A percentile compares a stretch with the other conserved stretches of the same genome.
phyloP scores from a whole-genome alignment of 225 moss, liverwort and hornwort genomes.

The Sphagnum contortum region DNA sequence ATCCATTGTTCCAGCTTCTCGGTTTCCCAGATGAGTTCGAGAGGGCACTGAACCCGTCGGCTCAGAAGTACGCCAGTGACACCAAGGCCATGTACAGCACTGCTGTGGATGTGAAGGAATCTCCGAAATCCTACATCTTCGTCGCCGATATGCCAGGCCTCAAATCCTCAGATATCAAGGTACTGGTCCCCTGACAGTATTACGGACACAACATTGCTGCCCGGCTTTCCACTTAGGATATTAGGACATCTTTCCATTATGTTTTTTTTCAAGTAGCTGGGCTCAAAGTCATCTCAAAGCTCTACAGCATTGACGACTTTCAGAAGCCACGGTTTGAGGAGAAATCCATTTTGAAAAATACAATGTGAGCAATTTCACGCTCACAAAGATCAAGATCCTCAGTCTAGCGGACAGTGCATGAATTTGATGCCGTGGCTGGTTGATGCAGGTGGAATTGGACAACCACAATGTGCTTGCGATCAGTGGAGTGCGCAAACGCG shows the following conservation, averaged over 20 bases:
- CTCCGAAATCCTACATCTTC: constrained; percentile 18
- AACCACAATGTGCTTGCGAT: constrained; percentile 44
- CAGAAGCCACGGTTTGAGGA: too few relatives aligned
- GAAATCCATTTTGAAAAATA: too few relatives aligned
- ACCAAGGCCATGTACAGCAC: constrained; percentile 21
- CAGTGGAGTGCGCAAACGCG: constrained; percentile 15
- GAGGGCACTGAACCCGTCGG: constrained; percentile 14
- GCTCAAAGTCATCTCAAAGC: too few relatives aligned
- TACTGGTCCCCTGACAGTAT: too few relatives aligned
- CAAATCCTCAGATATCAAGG: constrained; percentile 29
- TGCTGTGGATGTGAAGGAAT: constrained; percentile 40
- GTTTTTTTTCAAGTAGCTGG: not conserved
- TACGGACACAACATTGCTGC: too few relatives aligned
- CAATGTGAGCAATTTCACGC: too few relatives aligned
- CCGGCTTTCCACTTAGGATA: too few relatives aligned
- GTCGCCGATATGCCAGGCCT: constrained; percentile 35
- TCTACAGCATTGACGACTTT: not conserved
- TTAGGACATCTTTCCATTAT: too few relatives aligned
- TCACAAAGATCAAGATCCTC: too few relatives aligned
- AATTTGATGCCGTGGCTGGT: too few relatives aligned
- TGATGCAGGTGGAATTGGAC: constrained; percentile 37
- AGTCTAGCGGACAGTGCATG: too few relatives aligned
- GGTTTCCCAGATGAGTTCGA: constrained; percentile 16
- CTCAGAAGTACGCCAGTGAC: constrained; percentile 14
- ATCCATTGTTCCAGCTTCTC: too few relatives aligned